Evolutionary conservation across 2,329 filamentous ascomycete genomes (phyloP).

Genomic region (Dactylonectria macrodidyma): DNA sequence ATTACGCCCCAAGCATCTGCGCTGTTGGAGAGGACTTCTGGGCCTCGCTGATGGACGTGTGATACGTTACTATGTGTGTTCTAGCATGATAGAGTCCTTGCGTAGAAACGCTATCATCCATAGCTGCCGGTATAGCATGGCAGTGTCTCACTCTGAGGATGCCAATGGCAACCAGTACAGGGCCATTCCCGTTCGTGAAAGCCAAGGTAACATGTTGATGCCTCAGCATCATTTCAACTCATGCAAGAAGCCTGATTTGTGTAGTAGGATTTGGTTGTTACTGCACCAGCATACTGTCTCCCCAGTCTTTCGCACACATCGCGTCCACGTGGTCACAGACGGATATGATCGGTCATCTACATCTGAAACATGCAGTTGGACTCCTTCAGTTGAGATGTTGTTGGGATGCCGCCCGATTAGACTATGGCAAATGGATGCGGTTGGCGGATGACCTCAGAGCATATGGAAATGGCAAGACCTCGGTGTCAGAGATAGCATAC

Average conservation of each 20-base stretch:
- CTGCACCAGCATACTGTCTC: neutral
- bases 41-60: neutral
- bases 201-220: neutral
- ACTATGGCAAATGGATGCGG: neutral
- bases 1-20: neutral
- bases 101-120: neutral
- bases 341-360: slow-evolving; percentile 10
- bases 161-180: neutral
- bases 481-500: neutral
- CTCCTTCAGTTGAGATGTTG: neutral
- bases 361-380: slow-evolving; percentile 27
- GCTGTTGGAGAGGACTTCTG: neutral
- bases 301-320: slow-evolving; percentile 11
- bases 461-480: neutral
- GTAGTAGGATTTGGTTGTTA: neutral
- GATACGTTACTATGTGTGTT: neutral
- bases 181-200: neutral
- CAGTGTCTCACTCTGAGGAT: neutral
- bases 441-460: neutral
- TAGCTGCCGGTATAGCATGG: neutral
- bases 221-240: slow-evolving; percentile 7
- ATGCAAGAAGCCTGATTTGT: slow-evolving; percentile 18
- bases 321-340: slow-evolving; percentile 1
- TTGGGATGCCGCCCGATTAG: slow-evolving; percentile 6
- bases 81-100: neutral